Evolutionary conservation across 164 flowering plant species (phyloP).

Genomic region (Cinnamomum chago): DNA sequence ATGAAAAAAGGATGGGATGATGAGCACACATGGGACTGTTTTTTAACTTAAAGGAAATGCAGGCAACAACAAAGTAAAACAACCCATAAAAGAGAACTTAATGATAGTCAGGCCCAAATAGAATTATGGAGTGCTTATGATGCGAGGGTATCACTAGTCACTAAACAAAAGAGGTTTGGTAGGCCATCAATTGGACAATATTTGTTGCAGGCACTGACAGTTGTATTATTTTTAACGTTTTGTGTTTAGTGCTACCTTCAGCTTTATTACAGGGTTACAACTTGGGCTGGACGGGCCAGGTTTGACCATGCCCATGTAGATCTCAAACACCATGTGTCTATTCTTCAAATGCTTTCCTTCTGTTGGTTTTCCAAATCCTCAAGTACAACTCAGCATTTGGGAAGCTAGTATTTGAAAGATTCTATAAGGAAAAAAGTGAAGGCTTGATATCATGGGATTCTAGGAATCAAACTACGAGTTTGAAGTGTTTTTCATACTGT

Average conservation of each 20-base stretch:
- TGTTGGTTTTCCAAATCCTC: too few relatives aligned
- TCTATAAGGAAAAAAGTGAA: too few relatives aligned
- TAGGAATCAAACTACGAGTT: too few relatives aligned
- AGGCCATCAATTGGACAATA: conserved; percentile 1
- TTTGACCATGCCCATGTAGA: too few relatives aligned
- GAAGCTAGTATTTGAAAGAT: too few relatives aligned
- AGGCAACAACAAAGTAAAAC: not conserved
- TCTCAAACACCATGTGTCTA: too few relatives aligned
- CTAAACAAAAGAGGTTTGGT: not conserved
- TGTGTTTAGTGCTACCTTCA: not conserved
- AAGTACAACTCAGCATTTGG: too few relatives aligned
- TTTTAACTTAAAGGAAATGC: not conserved
- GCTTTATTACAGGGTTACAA: too few relatives aligned
- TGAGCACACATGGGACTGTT: not conserved
- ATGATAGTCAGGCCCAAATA: not conserved
- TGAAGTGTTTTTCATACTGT: too few relatives aligned
- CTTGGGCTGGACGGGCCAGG: too few relatives aligned
- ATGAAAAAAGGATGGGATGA: not conserved
- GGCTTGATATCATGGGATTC: too few relatives aligned
- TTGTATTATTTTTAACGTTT: not conserved
- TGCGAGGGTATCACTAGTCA: not conserved
- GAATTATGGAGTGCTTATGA: not conserved
- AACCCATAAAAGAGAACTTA: not conserved
- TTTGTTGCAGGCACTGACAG: not conserved
- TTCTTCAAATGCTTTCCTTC: too few relatives aligned